A percentile compares a stretch with the other conserved stretches of the same genome.
These are phyloP conservation scores for Podila clonocystis DNA, from an alignment of 192 early-diverging fungal species.

Conservation along the genomic window DNA sequence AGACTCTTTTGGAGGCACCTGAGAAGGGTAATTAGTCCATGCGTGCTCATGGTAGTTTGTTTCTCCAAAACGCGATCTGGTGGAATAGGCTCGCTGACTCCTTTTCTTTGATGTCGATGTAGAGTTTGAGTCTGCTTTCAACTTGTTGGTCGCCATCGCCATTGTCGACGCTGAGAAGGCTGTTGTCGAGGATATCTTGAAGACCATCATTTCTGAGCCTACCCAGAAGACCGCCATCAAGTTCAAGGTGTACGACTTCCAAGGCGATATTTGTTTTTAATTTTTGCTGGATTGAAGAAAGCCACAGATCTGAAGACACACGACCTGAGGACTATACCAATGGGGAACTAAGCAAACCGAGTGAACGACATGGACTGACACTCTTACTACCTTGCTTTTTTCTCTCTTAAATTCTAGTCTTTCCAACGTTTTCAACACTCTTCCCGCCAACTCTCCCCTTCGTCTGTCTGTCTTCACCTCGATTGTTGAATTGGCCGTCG, in stretches of 20 bases:
- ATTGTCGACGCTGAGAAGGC: slow-evolving; percentile 56
- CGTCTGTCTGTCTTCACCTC: slow-evolving; percentile 76
- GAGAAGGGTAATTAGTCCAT: slow-evolving; percentile 60
- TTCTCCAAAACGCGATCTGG: neutral
- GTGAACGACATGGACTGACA: slow-evolving; percentile 4
- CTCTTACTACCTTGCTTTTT: neutral
- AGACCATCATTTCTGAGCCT: slow-evolving; percentile 58
- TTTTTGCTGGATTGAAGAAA: slow-evolving; percentile 20
- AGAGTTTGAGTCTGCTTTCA: slow-evolving; percentile 77
- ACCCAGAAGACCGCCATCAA: slow-evolving; percentile 64
- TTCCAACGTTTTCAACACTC: slow-evolving; percentile 88
- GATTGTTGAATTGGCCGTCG: slow-evolving; percentile 79
- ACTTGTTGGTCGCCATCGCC: slow-evolving; percentile 74
- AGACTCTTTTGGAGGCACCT: slow-evolving; percentile 62
- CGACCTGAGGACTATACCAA: neutral
- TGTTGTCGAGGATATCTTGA: slow-evolving; percentile 54
- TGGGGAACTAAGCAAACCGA: neutral
- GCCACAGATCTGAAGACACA: slow-evolving; percentile 4
- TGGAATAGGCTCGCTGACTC: slow-evolving; percentile 14
- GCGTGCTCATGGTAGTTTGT: neutral
- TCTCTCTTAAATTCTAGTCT: slow-evolving; percentile 54
- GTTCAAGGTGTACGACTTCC: slow-evolving; percentile 66
- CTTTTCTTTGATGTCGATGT: neutral
- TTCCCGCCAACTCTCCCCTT: slow-evolving; percentile 61
- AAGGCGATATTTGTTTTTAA: slow-evolving; percentile 1